These are phyloP conservation scores for Anthracocystis walkeri DNA, from an alignment of 1,284 basidiomycete species.

Conservation along the genomic window DNA sequence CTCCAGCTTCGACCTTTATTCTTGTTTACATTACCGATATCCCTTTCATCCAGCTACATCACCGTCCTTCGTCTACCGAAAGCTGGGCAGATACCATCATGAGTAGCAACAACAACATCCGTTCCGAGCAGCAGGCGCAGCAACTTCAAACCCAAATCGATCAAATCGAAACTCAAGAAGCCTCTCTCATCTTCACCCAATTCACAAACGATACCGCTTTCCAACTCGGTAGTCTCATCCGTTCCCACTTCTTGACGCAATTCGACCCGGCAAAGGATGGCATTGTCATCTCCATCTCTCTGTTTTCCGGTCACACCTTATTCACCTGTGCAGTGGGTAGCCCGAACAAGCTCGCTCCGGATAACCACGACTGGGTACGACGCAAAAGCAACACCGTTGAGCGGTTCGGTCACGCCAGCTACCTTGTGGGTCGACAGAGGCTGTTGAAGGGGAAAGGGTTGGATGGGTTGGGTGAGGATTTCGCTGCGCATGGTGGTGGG, in stretches of 20 bases:
- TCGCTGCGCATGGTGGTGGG: slow-evolving; percentile 55
- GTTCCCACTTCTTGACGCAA: slow-evolving; percentile 22
- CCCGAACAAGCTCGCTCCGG: slow-evolving; percentile 28
- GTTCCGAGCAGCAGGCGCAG: neutral
- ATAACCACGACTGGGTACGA: slow-evolving; percentile 56
- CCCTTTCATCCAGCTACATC: too few relatives aligned
- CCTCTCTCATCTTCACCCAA: slow-evolving; percentile 16
- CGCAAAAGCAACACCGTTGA: slow-evolving; percentile 53
- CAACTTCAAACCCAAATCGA: slow-evolving; percentile 15
- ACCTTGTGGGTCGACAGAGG: slow-evolving; percentile 43
- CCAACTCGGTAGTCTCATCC: slow-evolving; percentile 40
- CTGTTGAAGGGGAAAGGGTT: slow-evolving; percentile 40
- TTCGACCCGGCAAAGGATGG: slow-evolving; percentile 26
- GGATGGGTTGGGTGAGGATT: slow-evolving; percentile 49
- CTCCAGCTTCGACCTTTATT: too few relatives aligned
- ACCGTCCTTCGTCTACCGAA: too few relatives aligned
- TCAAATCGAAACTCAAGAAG: slow-evolving; percentile 32
- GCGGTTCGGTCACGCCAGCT: slow-evolving; percentile 37
- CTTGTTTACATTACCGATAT: too few relatives aligned
- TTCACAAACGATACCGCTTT: slow-evolving; percentile 44
- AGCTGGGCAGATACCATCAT: neutral
- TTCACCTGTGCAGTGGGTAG: slow-evolving; percentile 47
- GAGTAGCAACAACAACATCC: slow-evolving; percentile 3
- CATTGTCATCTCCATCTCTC: slow-evolving; percentile 50
- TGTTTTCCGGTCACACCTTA: slow-evolving; percentile 49